phyloP scores from a whole-genome alignment of 768 basidiomycete species.

The Tylopilus felleus region DNA sequence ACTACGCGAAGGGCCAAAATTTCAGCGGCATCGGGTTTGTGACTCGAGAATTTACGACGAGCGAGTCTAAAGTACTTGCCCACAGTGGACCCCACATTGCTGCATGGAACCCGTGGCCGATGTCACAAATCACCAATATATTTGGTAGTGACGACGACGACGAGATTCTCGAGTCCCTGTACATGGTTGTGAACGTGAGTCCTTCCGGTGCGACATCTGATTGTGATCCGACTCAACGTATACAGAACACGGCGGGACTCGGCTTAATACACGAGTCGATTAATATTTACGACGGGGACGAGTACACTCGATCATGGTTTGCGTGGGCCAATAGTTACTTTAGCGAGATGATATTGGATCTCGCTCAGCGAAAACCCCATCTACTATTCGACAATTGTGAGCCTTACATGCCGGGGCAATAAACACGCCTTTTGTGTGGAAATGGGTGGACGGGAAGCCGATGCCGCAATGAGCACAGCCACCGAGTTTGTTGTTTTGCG shows the following conservation, averaged over 20 bases:
- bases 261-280: conserved; percentile 79
- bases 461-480: conserved; percentile 17
- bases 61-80: neutral
- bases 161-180: conserved; percentile 61
- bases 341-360: conserved; percentile 76
- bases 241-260: conserved; percentile 66
- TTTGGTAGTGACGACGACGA: conserved; percentile 71
- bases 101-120: conserved; percentile 77
- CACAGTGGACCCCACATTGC: conserved; percentile 71
- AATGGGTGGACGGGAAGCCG: neutral
- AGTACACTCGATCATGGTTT: conserved; percentile 74
- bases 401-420: conserved; percentile 55
- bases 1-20: conserved; percentile 57
- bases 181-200: conserved; percentile 66
- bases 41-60: neutral
- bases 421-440: neutral
- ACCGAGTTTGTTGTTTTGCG: conserved; percentile 11
- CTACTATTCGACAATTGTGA: conserved; percentile 56
- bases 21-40: conserved; percentile 71
- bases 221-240: neutral
- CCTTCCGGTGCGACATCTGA: neutral
- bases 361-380: conserved; percentile 69
- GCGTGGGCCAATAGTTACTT: conserved; percentile 86
- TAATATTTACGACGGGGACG: conserved; percentile 51
- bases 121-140: conserved; percentile 74